Percentiles rank a stretch among this genome's conserved stretches.
Evolutionary conservation across 2,329 filamentous ascomycete genomes (phyloP).

Genomic region (Aspergillus ochraceoroseus): DNA sequence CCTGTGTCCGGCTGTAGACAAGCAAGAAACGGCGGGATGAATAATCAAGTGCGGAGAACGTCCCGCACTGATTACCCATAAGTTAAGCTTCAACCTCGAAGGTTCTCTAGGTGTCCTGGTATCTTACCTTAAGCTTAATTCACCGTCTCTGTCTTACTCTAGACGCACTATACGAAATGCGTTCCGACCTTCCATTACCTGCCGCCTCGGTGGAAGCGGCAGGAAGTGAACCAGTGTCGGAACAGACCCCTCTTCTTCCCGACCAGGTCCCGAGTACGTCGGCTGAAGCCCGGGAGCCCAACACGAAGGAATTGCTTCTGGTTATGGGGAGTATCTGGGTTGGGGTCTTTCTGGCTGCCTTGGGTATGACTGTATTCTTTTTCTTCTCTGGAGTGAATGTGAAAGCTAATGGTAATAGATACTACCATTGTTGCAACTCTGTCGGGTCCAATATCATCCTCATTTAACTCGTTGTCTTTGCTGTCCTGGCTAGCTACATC

Average conservation of each 20-base stretch:
- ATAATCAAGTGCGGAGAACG: too few species aligned
- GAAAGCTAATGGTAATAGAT: conserved; percentile 46
- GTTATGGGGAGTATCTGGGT: conserved; percentile 51
- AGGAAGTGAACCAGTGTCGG: conserved; percentile 20
- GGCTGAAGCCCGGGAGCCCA: conserved; percentile 41
- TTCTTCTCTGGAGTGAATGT: not conserved
- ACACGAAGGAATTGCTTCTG: conserved; percentile 44
- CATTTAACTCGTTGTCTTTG: conserved; percentile 73
- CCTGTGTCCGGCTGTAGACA: too few species aligned
- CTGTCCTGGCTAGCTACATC: conserved; percentile 84
- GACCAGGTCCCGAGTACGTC: conserved; percentile 17
- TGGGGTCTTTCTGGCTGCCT: conserved; percentile 53
- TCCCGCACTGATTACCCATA: too few species aligned
- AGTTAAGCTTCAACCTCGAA: too few species aligned
- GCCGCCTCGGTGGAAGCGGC: conserved; percentile 3
- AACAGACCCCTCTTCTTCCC: conserved; percentile 32
- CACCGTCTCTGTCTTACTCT: not conserved
- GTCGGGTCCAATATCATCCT: conserved; percentile 74
- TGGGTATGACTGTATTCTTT: conserved; percentile 38
- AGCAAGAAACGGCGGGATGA: too few species aligned
- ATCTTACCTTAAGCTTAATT: not conserved
- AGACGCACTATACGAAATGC: conserved; percentile 11
- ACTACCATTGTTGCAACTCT: conserved; percentile 81
- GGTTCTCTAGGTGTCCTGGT: too few species aligned
- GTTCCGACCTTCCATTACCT: conserved; percentile 8